phyloP scores from a whole-genome alignment of 2,329 filamentous ascomycete genomes.

The Sporothrix protearum region DNA sequence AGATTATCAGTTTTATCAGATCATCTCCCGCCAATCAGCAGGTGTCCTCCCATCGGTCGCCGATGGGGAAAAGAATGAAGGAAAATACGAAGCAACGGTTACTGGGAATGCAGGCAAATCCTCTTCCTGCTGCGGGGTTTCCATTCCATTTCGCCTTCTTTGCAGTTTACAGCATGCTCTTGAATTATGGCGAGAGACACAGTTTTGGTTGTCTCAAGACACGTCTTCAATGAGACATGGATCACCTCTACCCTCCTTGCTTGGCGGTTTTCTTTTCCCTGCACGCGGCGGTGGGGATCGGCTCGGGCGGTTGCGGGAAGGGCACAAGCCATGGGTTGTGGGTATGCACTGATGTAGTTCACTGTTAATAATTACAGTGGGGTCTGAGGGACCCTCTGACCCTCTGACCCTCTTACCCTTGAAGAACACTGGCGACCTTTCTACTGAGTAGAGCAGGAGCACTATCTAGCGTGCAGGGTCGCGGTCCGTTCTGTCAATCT shows the following conservation, averaged over 20 bases:
- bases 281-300: conserved; percentile 15
- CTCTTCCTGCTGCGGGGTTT: not conserved
- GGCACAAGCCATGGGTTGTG: not conserved
- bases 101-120: not conserved
- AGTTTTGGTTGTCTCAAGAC: not conserved
- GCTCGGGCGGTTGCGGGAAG: conserved; percentile 24
- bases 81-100: not conserved
- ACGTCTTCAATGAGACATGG: not conserved
- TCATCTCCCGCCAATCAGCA: conserved; percentile 29
- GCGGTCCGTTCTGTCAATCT: not conserved
- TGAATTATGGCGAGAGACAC: not conserved
- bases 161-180: not conserved
- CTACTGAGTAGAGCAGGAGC: not conserved
- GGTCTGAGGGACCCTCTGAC: not conserved
- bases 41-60: not conserved
- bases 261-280: not conserved
- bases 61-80: not conserved
- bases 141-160: not conserved
- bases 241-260: not conserved
- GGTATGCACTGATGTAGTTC: not conserved
- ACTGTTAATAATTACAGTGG: conserved; percentile 4
- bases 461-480: not conserved
- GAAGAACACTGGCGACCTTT: not conserved
- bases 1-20: conserved; percentile 29
- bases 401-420: not conserved